A percentile compares a stretch with the other conserved stretches of the same genome.
phyloP scores from a whole-genome alignment of 352 stramenopile genomes.

The Globisporangium heterothallicum region DNA sequence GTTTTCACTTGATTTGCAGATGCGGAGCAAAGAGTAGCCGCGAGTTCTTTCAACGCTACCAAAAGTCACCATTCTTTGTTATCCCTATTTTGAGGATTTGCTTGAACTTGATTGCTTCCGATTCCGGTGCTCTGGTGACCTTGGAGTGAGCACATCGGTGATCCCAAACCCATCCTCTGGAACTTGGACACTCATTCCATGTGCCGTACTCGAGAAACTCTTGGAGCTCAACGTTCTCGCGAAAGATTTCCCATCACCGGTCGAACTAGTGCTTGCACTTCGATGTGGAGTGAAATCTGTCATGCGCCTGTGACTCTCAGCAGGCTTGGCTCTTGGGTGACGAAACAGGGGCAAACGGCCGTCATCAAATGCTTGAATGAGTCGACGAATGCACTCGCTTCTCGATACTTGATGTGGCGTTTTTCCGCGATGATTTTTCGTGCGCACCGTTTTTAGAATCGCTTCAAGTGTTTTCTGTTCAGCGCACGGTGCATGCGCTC shows the following conservation, averaged over 20 bases:
- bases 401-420: slow-evolving; percentile 35
- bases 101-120: background rate
- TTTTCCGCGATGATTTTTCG: slow-evolving; percentile 42
- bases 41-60: background rate
- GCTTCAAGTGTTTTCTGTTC: slow-evolving; percentile 21
- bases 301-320: slow-evolving; percentile 16
- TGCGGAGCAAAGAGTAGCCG: background rate
- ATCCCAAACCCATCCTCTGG: slow-evolving; percentile 25
- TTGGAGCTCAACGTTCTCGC: slow-evolving; percentile 12
- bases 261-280: background rate
- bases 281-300: slow-evolving; percentile 19
- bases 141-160: slow-evolving; percentile 16
- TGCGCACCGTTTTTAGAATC: slow-evolving; percentile 29
- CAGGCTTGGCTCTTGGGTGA: slow-evolving; percentile 7
- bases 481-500: slow-evolving; percentile 24
- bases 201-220: slow-evolving; percentile 3
- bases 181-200: background rate
- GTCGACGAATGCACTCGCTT: slow-evolving; percentile 31
- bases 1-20: background rate
- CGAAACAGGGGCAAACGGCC: slow-evolving; percentile 26
- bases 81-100: slow-evolving; percentile 1
- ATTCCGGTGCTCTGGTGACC: background rate
- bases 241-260: background rate
- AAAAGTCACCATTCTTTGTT: background rate
- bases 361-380: slow-evolving; percentile 48